Evolutionary conservation across 2,329 filamentous ascomycete species (phyloP), one percentile per base, ranked within the genome.

Genomic region (Paraphoma chrysanthemicola): DNA sequence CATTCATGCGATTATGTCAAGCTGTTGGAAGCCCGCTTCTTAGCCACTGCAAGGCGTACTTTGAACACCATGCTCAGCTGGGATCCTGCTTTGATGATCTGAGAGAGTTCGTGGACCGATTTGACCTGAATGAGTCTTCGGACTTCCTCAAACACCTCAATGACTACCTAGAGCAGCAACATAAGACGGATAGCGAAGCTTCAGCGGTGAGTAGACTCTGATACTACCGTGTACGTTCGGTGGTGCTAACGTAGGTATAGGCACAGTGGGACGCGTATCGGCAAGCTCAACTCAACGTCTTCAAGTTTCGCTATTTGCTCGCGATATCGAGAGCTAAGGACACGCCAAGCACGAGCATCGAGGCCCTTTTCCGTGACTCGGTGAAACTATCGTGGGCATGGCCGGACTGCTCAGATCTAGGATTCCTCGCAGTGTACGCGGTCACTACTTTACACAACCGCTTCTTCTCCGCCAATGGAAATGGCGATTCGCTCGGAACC

Each of bases 51-150:
- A 58, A 69, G 43, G 49, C 56, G 1, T 75, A 69, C 45, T 74
- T 66, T 63, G 30, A 60, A 18, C 44, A 63, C 1, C 61, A 68
- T 44, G 62, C 59, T 8, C 56, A 50, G 14, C 53, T 64, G 10
- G 62, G 62, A 4, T 62, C 53, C 17, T 74, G 72, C 54, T 76
- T 71, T 44, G 53, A 58, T 8, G 74, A 76, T 48, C 59, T 76
- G 3, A 60, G 63, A 18, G 64, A 41, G 5, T 67, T 68, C 43
- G 60, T 75, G 1, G 55, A 67, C 43, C 43, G 45, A 23, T 31
- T 73, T 33, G 41, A 49, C 6, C 28, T 46, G 11, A 49, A 59
- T n/a, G 39, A 68, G 14, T 53, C 63, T 43, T 44, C 28, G 16
- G 33, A 58, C 1, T 68, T 74, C 56, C 60, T 60, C 3, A 18